Percentiles rank a stretch among this genome's conserved stretches.
These are phyloP conservation scores for Rhodotorula paludigena DNA, from an alignment of 768 basidiomycete genomes.

Conservation along the genomic window DNA sequence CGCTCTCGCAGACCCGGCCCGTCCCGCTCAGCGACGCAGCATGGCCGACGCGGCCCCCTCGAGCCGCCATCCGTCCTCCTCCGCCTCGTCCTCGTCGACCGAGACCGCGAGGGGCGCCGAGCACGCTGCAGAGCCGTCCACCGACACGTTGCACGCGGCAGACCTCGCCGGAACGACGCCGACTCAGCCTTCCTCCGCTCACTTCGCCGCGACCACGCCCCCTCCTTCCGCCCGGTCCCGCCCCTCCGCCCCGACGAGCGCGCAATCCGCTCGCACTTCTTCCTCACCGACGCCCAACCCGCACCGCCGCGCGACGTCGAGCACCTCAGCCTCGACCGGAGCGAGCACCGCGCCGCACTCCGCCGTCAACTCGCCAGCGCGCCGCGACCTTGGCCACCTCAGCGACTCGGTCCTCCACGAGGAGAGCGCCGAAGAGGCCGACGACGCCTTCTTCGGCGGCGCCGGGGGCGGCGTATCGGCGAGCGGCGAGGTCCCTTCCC, in stretches of 20 bases:
- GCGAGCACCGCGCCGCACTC: background rate
- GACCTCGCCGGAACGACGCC: constrained; percentile 9
- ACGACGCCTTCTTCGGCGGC: background rate
- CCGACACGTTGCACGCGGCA: background rate
- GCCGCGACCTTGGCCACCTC: constrained; percentile 17
- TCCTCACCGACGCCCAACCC: constrained; percentile 27
- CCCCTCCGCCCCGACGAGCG: background rate
- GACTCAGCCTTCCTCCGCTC: background rate
- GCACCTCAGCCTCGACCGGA: constrained; percentile 3
- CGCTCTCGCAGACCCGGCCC: too few relatives aligned
- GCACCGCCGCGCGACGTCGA: constrained; percentile 15
- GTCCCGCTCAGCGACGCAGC: background rate
- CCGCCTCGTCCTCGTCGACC: background rate
- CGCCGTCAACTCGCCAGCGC: constrained; percentile 19
- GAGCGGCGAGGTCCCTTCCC: background rate
- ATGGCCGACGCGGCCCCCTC: background rate
- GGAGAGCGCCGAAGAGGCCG: constrained; percentile 24
- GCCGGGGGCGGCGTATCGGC: background rate
- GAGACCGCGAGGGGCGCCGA: background rate
- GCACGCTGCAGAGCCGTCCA: too few relatives aligned
- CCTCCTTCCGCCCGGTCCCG: constrained; percentile 4
- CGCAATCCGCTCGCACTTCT: constrained; percentile 3
- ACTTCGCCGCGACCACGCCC: background rate
- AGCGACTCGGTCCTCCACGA: constrained; percentile 24
- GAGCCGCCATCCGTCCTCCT: background rate